Conservation (phyloP, 2,329 filamentous ascomycete genomes). For the Ophiocordyceps camponoti-floridani region DNA sequence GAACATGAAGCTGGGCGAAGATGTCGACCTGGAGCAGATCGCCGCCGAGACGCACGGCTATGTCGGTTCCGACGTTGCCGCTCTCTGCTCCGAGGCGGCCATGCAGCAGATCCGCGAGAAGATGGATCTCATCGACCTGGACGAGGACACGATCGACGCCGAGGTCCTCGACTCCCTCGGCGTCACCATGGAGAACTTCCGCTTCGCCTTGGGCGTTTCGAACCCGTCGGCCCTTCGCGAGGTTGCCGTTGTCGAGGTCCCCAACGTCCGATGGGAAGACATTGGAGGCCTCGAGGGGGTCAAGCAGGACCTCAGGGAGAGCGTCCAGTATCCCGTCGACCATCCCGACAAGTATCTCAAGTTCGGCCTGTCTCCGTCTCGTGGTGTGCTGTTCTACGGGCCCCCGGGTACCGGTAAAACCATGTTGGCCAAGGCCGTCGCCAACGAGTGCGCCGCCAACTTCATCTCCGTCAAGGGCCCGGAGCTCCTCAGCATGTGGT, state of each 20-base stretch:
- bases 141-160: slow-evolving; percentile 97
- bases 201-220: slow-evolving; percentile 90
- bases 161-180: slow-evolving; percentile 96
- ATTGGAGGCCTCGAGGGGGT: slow-evolving; percentile 96
- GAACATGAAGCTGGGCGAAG: slow-evolving; percentile 98
- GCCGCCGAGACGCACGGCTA: slow-evolving; percentile 97
- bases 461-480: slow-evolving; percentile 99
- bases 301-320: slow-evolving; percentile 99
- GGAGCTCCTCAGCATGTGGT: slow-evolving; percentile 98
- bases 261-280: slow-evolving; percentile 98
- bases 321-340: slow-evolving; percentile 96
- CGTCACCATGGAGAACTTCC: slow-evolving; percentile 99
- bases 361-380: slow-evolving; percentile 93
- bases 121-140: slow-evolving; percentile 98
- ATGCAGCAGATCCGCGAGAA: slow-evolving; percentile 99
- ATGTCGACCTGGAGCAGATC: slow-evolving; percentile 92
- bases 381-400: slow-evolving; percentile 96
- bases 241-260: slow-evolving; percentile 96
- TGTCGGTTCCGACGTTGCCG: slow-evolving; percentile 94
- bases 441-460: slow-evolving; percentile 98
- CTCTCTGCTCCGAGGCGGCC: slow-evolving; percentile 93
- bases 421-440: slow-evolving; percentile 95
- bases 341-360: slow-evolving; percentile 99
- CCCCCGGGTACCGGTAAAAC: slow-evolving; percentile 99
- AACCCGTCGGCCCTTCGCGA: slow-evolving; percentile 98